Evolutionary conservation across 2,329 filamentous ascomycete species (phyloP).

Genomic region (Xylaria sp.): DNA sequence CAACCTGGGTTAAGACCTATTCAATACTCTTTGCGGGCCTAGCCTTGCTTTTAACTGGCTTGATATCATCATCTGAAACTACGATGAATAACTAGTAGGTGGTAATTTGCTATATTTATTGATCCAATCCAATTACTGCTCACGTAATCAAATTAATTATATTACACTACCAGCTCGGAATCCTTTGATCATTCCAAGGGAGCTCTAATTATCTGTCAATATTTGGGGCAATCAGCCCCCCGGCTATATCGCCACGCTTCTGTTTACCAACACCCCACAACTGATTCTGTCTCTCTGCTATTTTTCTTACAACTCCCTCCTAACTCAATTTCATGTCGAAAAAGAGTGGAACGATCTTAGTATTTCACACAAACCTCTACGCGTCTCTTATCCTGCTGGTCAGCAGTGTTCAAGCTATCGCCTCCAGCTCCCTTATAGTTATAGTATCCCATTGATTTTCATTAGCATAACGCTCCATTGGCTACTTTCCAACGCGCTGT

Average conservation of each 20-base stretch:
- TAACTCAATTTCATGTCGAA: constrained; percentile 13
- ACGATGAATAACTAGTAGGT: constrained; percentile 13
- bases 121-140: neutral
- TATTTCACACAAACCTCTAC: constrained; percentile 1
- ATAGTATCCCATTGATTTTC: constrained; percentile 9
- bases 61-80: neutral
- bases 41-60: neutral
- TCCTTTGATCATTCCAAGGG: constrained; percentile 8
- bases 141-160: neutral
- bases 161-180: neutral
- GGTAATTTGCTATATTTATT: neutral
- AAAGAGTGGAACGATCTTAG: constrained; percentile 17
- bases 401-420: constrained; percentile 25
- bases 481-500: constrained; percentile 12
- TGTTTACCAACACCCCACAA: constrained; percentile 19
- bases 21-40: too few relatives aligned
- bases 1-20: too few relatives aligned
- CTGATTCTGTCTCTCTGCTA: constrained; percentile 16
- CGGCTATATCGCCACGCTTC: neutral
- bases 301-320: constrained; percentile 9
- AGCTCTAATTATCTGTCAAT: neutral
- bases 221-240: neutral
- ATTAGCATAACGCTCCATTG: constrained; percentile 10
- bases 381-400: constrained; percentile 17
- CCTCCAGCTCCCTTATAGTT: constrained; percentile 22